Conservation (phyloP, 176 grass and related monocot species). For the Melocanna baccifera region DNA sequence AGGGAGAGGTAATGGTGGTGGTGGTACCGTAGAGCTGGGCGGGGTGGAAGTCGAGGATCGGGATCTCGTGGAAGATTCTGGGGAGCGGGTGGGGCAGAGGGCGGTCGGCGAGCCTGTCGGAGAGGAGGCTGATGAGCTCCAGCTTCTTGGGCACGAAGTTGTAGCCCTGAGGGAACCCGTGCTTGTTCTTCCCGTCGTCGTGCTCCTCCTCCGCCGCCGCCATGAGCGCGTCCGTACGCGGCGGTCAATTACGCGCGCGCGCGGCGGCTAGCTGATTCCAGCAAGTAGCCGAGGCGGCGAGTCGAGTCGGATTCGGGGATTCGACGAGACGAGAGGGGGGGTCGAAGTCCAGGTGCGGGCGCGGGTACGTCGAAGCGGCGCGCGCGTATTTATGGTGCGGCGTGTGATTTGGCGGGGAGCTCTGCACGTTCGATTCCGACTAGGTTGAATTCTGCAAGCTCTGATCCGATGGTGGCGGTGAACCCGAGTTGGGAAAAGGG, state of each 20-base stretch:
- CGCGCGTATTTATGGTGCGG: no score
- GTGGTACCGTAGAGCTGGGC: constrained; percentile 27
- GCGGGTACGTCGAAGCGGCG: no score
- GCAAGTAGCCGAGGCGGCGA: no score
- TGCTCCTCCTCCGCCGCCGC: neutral
- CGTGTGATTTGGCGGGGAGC: no score
- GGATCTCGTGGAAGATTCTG: constrained; percentile 12
- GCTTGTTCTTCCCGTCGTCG: neutral
- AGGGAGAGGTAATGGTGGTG: neutral
- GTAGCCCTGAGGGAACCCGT: constrained; percentile 24
- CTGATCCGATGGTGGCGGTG: no score
- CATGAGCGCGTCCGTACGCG: neutral
- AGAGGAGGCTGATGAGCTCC: constrained; percentile 16
- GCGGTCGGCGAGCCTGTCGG: neutral
- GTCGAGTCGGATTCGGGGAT: neutral
- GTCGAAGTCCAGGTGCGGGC: no score
- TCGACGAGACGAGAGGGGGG: neutral
- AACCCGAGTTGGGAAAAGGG: no score
- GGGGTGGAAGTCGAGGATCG: constrained; percentile 28
- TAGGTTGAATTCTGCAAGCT: no score
- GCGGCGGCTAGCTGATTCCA: no score
- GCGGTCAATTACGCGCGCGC: neutral
- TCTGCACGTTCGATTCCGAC: no score
- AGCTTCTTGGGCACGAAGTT: neutral
- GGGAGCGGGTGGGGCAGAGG: neutral